Evolutionary conservation across 2,329 filamentous ascomycete species (phyloP).

Genomic region (Blumeria graminis): DNA sequence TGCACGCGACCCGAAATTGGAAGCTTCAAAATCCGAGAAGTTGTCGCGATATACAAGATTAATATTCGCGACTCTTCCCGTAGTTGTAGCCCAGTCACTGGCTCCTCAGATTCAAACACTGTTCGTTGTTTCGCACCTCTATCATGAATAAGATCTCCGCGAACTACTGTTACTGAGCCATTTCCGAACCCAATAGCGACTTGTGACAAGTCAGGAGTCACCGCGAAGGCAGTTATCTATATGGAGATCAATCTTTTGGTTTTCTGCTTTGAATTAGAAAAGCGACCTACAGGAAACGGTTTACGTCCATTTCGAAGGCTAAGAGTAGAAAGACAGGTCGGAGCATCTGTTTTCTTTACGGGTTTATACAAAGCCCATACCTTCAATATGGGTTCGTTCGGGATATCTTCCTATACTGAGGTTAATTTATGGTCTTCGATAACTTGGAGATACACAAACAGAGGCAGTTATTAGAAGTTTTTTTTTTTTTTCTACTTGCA

Average conservation of each 20-base stretch:
- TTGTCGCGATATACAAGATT: conserved; percentile 80
- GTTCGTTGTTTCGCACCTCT: conserved; percentile 82
- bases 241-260: not conserved
- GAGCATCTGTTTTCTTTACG: conserved; percentile 79
- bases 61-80: conserved; percentile 33
- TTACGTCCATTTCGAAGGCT: conserved; percentile 74
- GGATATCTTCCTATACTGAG: conserved; percentile 48
- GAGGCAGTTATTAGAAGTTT: conserved; percentile 69
- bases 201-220: conserved; percentile 71
- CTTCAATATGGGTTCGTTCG: conserved; percentile 68
- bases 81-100: conserved; percentile 76
- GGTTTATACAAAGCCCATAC: conserved; percentile 94
- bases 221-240: conserved; percentile 67
- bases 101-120: conserved; percentile 90
- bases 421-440: conserved; percentile 10
- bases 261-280: not conserved
- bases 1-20: conserved; percentile 74
- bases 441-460: conserved; percentile 17
- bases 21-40: conserved; percentile 63
- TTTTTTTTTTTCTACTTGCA: conserved; percentile 69
- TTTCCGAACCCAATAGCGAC: conserved; percentile 91
- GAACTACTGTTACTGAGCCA: conserved; percentile 75
- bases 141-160: conserved; percentile 87
- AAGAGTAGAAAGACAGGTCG: conserved; percentile 68
- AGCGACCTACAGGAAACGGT: conserved; percentile 59